Base-by-base conservation (phyloP, 768 basidiomycete species). In the Myochromella boudieri region DNA sequence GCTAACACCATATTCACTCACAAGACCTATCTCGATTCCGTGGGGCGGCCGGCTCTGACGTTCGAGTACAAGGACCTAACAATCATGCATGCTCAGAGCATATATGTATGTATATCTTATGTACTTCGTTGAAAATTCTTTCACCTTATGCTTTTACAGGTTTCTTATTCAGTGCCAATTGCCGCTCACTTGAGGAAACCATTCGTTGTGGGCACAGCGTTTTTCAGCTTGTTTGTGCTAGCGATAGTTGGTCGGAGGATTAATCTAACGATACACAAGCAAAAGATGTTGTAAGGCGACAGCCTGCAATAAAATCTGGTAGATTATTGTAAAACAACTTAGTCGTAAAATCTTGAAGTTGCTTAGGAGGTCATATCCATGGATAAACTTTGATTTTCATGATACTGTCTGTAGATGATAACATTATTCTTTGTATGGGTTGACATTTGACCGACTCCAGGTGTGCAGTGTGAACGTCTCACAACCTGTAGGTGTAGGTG, bases 21-120 rank as follows among this genome's bases (percentile, higher is more conserved):
- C 56, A 78, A 77, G 51, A 91, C 91, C 4, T 98, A 95, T 68
- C 82, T 99, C 22, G 97, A 99, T 65, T 91, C 94, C 28, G 77
- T 74, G 32, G 97, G 97, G 24, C 85, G 95, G 21, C 94, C 94
- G 7, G 76, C 77, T 5, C 68, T 97, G 48, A 80, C 78, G 4
- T 74, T 98, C 55, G 65, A 72, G 44, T 95, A 93, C 69, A 69
- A 78, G 43, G 68, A 85, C 46, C 70, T 92, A 50, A 93, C 91
- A 0, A 80, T 88, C 60, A 84, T 77, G 54, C 95, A 98, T 62
- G 77, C 78, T 11, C 83, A 83, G 48, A 72, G 76, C 51, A 86
- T 99, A 58, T 89, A 89, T 62, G 94, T 97, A 60, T 59, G 93
- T 77, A 12, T 12, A 24, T 37, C 22, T 20, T 20, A 33, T 38